phyloP scores from a whole-genome alignment of 768 basidiomycete genomes.

The Aureoboletus auriporus region DNA sequence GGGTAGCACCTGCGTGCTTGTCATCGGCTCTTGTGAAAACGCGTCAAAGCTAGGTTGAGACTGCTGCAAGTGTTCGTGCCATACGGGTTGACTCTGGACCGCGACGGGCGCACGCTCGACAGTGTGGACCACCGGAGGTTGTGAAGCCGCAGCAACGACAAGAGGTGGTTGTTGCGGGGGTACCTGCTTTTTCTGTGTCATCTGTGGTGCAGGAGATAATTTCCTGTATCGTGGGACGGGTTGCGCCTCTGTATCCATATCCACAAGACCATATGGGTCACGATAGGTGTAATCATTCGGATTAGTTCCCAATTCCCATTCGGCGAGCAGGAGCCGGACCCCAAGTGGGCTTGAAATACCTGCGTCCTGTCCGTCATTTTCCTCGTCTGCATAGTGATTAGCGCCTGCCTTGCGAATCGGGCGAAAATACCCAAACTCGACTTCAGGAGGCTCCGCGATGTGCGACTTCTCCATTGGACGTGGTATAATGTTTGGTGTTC shows the following conservation, averaged over 20 bases:
- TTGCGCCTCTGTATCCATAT: slow-evolving; percentile 16
- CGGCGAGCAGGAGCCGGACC: slow-evolving; percentile 59
- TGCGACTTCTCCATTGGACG: slow-evolving; percentile 44
- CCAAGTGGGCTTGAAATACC: slow-evolving; percentile 42
- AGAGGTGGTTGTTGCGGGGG: slow-evolving; percentile 35
- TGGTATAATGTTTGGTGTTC: slow-evolving; percentile 5
- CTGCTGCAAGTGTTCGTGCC: not conserved
- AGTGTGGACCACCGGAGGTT: slow-evolving; percentile 14
- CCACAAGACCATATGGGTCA: slow-evolving; percentile 48
- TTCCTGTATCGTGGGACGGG: slow-evolving; percentile 13
- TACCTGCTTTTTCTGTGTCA: slow-evolving; percentile 20
- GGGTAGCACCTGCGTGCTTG: slow-evolving; percentile 68
- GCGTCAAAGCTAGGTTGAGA: slow-evolving; percentile 4
- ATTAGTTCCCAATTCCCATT: slow-evolving; percentile 60
- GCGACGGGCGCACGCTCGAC: slow-evolving; percentile 1
- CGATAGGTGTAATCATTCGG: slow-evolving; percentile 47
- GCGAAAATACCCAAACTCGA: slow-evolving; percentile 59
- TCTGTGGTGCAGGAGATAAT: not conserved
- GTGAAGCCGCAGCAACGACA: slow-evolving; percentile 31
- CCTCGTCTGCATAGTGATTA: slow-evolving; percentile 27
- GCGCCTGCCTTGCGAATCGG: slow-evolving; percentile 37
- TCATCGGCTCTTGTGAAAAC: slow-evolving; percentile 42
- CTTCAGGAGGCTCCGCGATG: slow-evolving; percentile 48
- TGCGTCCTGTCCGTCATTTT: slow-evolving; percentile 9
- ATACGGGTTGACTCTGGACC: slow-evolving; percentile 7